Conservation (phyloP, 2,329 filamentous ascomycete species). For the Thielaviopsis populi region DNA sequence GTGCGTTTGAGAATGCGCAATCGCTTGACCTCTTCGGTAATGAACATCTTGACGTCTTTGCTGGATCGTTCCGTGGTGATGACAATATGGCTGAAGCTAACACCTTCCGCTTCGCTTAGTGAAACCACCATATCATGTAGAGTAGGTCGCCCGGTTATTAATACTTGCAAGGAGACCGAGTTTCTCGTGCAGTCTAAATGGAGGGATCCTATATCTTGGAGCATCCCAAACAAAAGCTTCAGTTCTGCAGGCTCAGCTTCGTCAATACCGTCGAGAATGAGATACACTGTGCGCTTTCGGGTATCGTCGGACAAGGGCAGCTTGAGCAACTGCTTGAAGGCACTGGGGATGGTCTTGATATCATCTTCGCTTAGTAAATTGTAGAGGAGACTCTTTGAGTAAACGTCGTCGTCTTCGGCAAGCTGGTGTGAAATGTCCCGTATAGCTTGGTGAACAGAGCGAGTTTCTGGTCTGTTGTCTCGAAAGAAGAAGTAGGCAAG, state of each 20-base stretch:
- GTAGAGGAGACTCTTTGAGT: constrained; percentile 28
- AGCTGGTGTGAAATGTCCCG: constrained; percentile 34
- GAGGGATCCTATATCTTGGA: constrained; percentile 8
- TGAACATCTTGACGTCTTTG: constrained; percentile 30
- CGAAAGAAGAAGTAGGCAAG: constrained; percentile 36
- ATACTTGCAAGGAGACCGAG: constrained; percentile 24
- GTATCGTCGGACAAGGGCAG: constrained; percentile 26
- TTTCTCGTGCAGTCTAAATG: constrained; percentile 17
- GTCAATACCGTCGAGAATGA: constrained; percentile 34
- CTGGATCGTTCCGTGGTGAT: constrained; percentile 30
- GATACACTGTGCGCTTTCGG: constrained; percentile 26
- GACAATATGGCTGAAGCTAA: constrained; percentile 27
- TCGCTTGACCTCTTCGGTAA: constrained; percentile 28
- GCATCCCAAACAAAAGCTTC: constrained; percentile 23
- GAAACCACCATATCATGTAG: constrained; percentile 27
- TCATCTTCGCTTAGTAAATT: constrained; percentile 26
- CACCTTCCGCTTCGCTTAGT: constrained; percentile 24
- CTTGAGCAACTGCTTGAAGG: constrained; percentile 29
- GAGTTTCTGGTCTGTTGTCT: constrained; percentile 31
- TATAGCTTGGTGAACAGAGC: constrained; percentile 31
- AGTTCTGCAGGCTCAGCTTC: constrained; percentile 29
- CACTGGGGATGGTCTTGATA: constrained; percentile 31
- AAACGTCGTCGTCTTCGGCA: constrained; percentile 31
- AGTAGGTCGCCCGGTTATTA: constrained; percentile 30
- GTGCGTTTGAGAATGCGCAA: constrained; percentile 26